Conservation (phyloP, 202 grass and related monocot species). For the Setaria viridis region DNA sequence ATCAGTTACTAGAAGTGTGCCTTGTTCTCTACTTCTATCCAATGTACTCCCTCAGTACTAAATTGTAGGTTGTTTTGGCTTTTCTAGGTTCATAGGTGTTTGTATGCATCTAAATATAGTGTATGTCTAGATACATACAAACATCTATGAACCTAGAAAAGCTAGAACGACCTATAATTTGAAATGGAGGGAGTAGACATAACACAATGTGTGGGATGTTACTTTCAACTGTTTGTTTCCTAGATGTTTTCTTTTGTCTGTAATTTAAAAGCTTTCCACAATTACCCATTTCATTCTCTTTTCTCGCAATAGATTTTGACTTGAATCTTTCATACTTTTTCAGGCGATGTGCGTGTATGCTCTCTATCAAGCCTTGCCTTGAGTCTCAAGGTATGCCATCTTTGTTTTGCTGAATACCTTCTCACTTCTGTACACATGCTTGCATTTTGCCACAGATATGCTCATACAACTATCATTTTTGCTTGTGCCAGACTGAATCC, state of each 20-base stretch:
- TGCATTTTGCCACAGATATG: neutral
- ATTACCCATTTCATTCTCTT: slow-evolving; percentile 5
- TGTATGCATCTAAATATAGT: too few relatives aligned
- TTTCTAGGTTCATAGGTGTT: too few relatives aligned
- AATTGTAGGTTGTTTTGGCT: too few relatives aligned
- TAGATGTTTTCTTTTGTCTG: slow-evolving; percentile 6
- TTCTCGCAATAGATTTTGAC: neutral
- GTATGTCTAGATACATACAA: too few relatives aligned
- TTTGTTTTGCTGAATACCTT: neutral
- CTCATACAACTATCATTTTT: neutral
- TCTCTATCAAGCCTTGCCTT: slow-evolving; percentile 63
- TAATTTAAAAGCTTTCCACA: neutral
- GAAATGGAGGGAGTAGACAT: neutral
- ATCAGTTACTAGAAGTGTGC: neutral
- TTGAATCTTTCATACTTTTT: slow-evolving; percentile 12
- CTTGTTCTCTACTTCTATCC: slow-evolving; percentile 19
- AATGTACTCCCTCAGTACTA: neutral
- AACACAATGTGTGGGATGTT: neutral
- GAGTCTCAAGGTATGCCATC: slow-evolving; percentile 58
- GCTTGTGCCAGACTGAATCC: slow-evolving; percentile 52
- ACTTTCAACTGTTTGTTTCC: slow-evolving; percentile 8
- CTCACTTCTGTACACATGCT: neutral
- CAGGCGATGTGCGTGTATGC: slow-evolving; percentile 57
- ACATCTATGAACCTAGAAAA: too few relatives aligned
- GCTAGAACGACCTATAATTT: too few relatives aligned